Base-by-base conservation (phyloP, 371 early-diverging fungal species). In the Mucor saturninus region DNA sequence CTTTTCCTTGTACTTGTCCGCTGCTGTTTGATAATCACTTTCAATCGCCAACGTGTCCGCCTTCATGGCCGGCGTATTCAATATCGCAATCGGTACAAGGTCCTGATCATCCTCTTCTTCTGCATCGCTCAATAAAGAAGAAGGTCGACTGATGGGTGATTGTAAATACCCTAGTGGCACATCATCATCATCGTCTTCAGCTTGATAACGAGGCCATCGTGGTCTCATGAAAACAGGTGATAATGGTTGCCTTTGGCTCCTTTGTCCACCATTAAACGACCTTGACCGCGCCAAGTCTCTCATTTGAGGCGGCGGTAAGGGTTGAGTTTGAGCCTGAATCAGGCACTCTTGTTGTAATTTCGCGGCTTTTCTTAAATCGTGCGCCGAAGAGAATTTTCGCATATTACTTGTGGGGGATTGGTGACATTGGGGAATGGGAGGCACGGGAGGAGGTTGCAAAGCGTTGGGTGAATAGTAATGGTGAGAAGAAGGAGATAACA, bases 21-120 rank as follows among this genome's bases (percentile, higher is more conserved):
- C 73, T 8, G 73, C 73, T 1, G 73, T 63, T 28, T 66, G 64
- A 45, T 61, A 72, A 21, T 59, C 51, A 3, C 7, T 14, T 2
- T 48, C 35, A 38, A 35, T 29, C 13, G 35, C 29, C 21, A 45
- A 28, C 21, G 37, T 31, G 15, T 29, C 52, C 38, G 21, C 1
- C 21, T 21, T 21, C 21, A 21, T 21, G 0, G 21, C 21, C 21
- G 21, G 0, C 21, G 31, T 40, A 37, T 37, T 52, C 10, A 66
- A 43, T 0, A 21, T 58, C 2, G 73, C 73, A 39, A 73, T 73
- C 3, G 73, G 73, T 3, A 73, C 42, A 31, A 66, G 30, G 52
- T 73, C 73, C 13, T 66, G 62, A 37, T 73, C 73, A n/a, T 73
- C 73, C 6, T 73, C 73, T 31, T 66, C 70, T 39, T 73, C 70